Evolutionary conservation across 805 yeast genomes (phyloP).

Genomic region (Saturnispora saitoi): DNA sequence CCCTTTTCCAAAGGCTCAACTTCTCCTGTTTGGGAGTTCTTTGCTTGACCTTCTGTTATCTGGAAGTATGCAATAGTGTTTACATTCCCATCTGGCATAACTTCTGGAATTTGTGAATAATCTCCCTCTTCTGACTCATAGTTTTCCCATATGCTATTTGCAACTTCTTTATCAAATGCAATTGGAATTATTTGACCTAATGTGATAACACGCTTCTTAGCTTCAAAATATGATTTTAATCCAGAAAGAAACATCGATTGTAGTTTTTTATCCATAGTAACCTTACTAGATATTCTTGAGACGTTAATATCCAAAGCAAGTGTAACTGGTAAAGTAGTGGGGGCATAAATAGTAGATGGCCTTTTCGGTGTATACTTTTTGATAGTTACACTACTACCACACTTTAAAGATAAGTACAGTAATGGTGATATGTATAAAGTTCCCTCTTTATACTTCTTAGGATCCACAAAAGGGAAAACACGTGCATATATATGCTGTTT

Average conservation of each 20-base stretch:
- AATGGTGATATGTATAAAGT: slow-evolving; percentile 56
- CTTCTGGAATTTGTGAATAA: slow-evolving; percentile 22
- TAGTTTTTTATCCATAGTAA: slow-evolving; percentile 52
- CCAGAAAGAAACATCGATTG: slow-evolving; percentile 56
- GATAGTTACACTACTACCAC: background rate
- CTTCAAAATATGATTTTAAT: slow-evolving; percentile 54
- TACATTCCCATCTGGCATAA: slow-evolving; percentile 51
- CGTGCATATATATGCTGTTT: slow-evolving; percentile 28
- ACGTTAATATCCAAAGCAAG: slow-evolving; percentile 58
- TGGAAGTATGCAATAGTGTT: slow-evolving; percentile 83
- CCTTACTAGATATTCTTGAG: slow-evolving; percentile 60
- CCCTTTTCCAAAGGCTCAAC: slow-evolving; percentile 18
- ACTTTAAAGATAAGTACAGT: slow-evolving; percentile 33
- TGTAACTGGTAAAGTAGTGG: slow-evolving; percentile 22
- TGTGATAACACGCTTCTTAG: slow-evolving; percentile 46
- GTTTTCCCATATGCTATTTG: slow-evolving; percentile 26
- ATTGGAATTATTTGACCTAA: slow-evolving; percentile 70
- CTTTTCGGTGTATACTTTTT: background rate
- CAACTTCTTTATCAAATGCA: slow-evolving; percentile 59
- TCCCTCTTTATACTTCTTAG: slow-evolving; percentile 36
- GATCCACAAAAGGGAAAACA: slow-evolving; percentile 56
- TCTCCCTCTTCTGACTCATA: slow-evolving; percentile 3
- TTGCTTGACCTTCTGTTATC: slow-evolving; percentile 44
- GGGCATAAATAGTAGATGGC: background rate
- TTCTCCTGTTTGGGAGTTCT: slow-evolving; percentile 13